These are phyloP conservation scores for Penstemon barbatus DNA, from an alignment of 257 asterid species.

Conservation along the genomic window DNA sequence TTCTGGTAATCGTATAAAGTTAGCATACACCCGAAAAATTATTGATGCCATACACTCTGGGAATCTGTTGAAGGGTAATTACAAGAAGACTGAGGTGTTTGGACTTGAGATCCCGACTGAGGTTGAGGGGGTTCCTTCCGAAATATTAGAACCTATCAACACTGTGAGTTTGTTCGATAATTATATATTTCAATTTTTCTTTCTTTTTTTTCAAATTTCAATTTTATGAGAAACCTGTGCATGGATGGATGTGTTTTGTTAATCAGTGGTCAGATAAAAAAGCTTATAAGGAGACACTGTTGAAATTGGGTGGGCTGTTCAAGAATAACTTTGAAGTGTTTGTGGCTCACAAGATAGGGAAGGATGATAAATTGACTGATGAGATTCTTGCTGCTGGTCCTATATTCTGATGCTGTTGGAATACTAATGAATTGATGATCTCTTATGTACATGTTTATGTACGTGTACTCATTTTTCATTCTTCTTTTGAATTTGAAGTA, in stretches of 20 bases:
- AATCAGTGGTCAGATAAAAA: slow-evolving; percentile 82
- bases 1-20: slow-evolving; percentile 76
- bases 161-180: slow-evolving; percentile 51
- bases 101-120: slow-evolving; percentile 87
- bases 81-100: slow-evolving; percentile 72
- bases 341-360: slow-evolving; percentile 74
- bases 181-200: background rate
- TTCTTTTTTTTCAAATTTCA: background rate
- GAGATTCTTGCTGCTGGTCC: slow-evolving; percentile 97
- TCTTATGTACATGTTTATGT: background rate
- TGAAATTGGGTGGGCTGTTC: slow-evolving; percentile 80
- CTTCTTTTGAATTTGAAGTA: background rate
- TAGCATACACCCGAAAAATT: slow-evolving; percentile 87
- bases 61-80: slow-evolving; percentile 59
- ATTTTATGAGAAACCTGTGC: background rate
- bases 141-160: slow-evolving; percentile 82
- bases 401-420: slow-evolving; percentile 37
- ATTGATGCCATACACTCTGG: slow-evolving; percentile 98
- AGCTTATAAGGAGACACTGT: slow-evolving; percentile 70
- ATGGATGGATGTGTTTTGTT: slow-evolving; percentile 7
- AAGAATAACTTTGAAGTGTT: slow-evolving; percentile 84
- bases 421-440: no score
- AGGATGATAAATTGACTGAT: slow-evolving; percentile 68
- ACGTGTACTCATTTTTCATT: background rate
- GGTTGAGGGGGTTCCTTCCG: slow-evolving; percentile 85